These are phyloP conservation scores for Alliaria petiolata DNA, from an alignment of 345 rosid genomes.

Conservation along the genomic window DNA sequence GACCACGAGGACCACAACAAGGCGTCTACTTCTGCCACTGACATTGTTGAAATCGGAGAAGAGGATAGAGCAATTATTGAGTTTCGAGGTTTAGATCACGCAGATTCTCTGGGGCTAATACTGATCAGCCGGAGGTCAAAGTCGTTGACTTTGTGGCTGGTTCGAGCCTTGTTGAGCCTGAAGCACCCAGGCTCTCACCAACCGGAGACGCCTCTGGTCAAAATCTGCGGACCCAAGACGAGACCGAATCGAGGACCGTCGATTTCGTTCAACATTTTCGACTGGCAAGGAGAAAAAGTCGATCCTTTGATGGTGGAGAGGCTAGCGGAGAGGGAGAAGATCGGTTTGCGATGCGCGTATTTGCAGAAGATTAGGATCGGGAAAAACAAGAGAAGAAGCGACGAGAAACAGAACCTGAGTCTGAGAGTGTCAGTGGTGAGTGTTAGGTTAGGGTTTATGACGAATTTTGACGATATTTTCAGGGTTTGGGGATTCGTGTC, in stretches of 20 bases:
- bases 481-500: constrained; percentile 80
- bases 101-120: constrained; percentile 63
- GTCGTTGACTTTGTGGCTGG: constrained; percentile 65
- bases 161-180: constrained; percentile 63
- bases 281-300: constrained; percentile 80
- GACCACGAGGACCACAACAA: constrained; percentile 26
- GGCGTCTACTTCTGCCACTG: constrained; percentile 27
- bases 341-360: constrained; percentile 51
- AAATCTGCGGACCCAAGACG: constrained; percentile 67
- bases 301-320: constrained; percentile 65
- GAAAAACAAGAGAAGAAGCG: constrained; percentile 4
- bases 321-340: constrained; percentile 67
- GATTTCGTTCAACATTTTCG: constrained; percentile 72
- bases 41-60: constrained; percentile 34
- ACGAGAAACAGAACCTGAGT: neutral
- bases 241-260: constrained; percentile 50
- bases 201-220: constrained; percentile 37
- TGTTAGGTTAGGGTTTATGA: constrained; percentile 62
- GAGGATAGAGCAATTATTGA: constrained; percentile 28
- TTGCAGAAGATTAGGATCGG: constrained; percentile 42
- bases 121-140: constrained; percentile 53
- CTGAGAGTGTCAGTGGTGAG: constrained; percentile 48
- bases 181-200: constrained; percentile 54
- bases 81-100: constrained; percentile 67
- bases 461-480: constrained; percentile 69